Base-by-base conservation (phyloP, 2,329 filamentous ascomycete species). In the Stagonosporopsis cucurbitacearum region DNA sequence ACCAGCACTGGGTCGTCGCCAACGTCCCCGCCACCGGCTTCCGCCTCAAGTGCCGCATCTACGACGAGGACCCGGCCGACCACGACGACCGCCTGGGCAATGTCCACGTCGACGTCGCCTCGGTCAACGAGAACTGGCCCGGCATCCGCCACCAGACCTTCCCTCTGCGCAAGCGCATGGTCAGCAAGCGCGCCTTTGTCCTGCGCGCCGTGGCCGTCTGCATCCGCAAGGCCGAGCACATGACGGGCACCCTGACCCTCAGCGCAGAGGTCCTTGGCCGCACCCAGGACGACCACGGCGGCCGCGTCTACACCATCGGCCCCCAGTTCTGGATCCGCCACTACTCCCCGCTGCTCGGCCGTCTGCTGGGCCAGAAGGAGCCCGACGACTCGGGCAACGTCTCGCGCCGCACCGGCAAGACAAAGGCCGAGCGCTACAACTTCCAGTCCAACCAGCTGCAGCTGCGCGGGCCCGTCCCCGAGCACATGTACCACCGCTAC, bases 371-470 rank as follows among this genome's bases (percentile, higher is more conserved):
- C 70, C 78, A 81, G 72, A 80, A 88, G 67, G 81, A 87, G 67
- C 73, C 81, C 11, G 74, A 81, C 15, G 70, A 75, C 20, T 68
- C 68, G 30, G 72, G 72, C 8, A 64, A 70, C 1, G 42, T 64
- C 2, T 71, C 65, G 30, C 57, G 67, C 25, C 68, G 68, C 35
- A 83, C 84, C 54, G 81, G 69, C 41, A 73, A 69, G 54, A 52
- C 65, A 11, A 73, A 82, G 61, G 81, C 86, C 2, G 84, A 90
- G 68, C 88, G 87, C 80, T 94, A 94, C 72, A 91, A 95, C 75
- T 98, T 98, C 77, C 93, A 96, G 81, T 91, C 94, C 35, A 93
- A 92, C 72, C 90, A 97, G 74, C 87, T 97, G 68, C 94, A 97
- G 73, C 83, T 98, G 7, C 82, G 84, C 41, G 94, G 94, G 0